Base-by-base conservation (phyloP, 305 asterid genomes). In the Fraxinus ornus region DNA sequence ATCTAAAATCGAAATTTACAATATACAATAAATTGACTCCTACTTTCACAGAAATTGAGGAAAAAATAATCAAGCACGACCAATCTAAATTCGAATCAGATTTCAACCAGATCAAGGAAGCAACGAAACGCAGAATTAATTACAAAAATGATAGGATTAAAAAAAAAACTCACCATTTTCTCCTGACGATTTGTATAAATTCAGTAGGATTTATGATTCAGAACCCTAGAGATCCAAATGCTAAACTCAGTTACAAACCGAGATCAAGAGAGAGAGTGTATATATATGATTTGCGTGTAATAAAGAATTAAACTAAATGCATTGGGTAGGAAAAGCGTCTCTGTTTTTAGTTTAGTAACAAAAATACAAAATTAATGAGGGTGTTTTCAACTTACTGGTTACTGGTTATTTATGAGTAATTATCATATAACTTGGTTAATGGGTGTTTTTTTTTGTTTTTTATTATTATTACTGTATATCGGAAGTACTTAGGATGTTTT, bases 81-180 rank as follows among this genome's bases (percentile, higher is more conserved):
- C 75, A 24, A 33, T 68, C 32, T 32, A 17, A 66, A 57, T 37
- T 55, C 44, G 32, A 83, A 83, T 75, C 80, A 47, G 77, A 75
- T 74, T 79, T 28, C 73, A 44, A 79, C 44, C 81, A 79, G 86
- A 84, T 84, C 86, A 33, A 79, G 55, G 70, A 64, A 30, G 22
- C 32, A 84, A 79, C 84, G 35, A 49, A 47, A 79, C 47, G 36
- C n/a, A 71, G 7, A 75, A 24, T 13, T 35, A 26, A 52, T 15
- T 36, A 49, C 72, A 41, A 12, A 52, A 52, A 47, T 47, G 41
- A 55, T 17, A 55, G 37, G 22, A 47, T 24, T 10, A 35, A 26
- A 75, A n/a, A 76, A 19, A 49, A 24, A n/a, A 28, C 47, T 77
- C 47, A 49, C 80, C 80, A 77, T 77, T 77, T 37, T 76, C 24